A percentile compares a stretch with the other conserved stretches of the same genome.
Evolutionary conservation across 208 protist species (phyloP).

Genomic region (Crithidia bombi): DNA sequence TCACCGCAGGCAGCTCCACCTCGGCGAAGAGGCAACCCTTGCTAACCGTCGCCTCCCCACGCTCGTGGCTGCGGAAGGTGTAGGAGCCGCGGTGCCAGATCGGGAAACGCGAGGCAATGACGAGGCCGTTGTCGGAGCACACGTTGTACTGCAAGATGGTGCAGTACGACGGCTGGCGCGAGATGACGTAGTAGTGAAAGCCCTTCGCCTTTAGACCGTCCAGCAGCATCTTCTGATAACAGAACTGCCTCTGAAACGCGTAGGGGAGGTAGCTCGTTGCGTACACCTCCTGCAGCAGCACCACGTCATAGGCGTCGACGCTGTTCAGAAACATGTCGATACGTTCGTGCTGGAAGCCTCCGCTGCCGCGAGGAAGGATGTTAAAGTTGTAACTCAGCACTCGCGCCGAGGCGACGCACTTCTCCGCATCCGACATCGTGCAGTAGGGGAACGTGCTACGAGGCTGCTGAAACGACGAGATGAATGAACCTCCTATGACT

Average conservation of each 20-base stretch:
- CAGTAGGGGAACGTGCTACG: not conserved
- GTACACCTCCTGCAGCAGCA: constrained; percentile 90
- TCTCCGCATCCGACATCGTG: constrained; percentile 16
- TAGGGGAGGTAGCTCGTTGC: constrained; percentile 80
- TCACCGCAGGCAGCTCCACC: constrained; percentile 62
- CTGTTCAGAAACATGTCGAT: constrained; percentile 72
- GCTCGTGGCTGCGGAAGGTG: constrained; percentile 71
- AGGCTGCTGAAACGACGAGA: not conserved
- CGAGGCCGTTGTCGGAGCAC: constrained; percentile 83
- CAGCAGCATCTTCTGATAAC: constrained; percentile 77
- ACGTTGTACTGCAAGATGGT: constrained; percentile 84
- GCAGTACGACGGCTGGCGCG: constrained; percentile 80
- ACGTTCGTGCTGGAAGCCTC: constrained; percentile 86
- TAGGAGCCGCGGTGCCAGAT: constrained; percentile 84
- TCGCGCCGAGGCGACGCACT: constrained; percentile 38
- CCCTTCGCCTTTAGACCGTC: constrained; percentile 75
- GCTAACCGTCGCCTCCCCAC: constrained; percentile 40
- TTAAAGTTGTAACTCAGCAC: constrained; percentile 93
- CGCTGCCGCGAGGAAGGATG: constrained; percentile 78
- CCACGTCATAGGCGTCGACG: constrained; percentile 81
- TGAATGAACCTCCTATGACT: too few relatives aligned
- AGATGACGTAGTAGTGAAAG: constrained; percentile 86
- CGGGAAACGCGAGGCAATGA: constrained; percentile 88
- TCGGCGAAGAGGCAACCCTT: constrained; percentile 89
- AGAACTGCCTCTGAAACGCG: constrained; percentile 70